Conservation (phyloP, 805 yeast genomes). For the Teunomyces aglyptinius region DNA sequence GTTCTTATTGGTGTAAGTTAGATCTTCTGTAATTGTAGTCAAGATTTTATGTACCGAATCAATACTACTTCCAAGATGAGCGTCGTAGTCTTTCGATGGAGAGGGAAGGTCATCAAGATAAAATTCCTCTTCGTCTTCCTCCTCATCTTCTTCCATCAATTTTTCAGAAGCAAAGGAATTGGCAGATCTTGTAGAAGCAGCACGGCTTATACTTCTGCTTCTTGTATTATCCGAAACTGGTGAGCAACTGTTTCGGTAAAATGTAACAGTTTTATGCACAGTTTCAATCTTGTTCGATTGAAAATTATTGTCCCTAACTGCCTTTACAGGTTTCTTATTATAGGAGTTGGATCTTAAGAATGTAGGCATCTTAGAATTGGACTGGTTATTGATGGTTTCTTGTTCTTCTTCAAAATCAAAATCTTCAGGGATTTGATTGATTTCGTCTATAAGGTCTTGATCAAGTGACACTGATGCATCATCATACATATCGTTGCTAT, state of each 20-base stretch:
- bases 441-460: conserved; percentile 50
- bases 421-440: conserved; percentile 48
- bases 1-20: not conserved
- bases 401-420: conserved; percentile 35
- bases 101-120: not conserved
- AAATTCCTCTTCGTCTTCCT: not conserved
- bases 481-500: not conserved
- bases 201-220: conserved; percentile 24
- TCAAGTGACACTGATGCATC: conserved; percentile 11
- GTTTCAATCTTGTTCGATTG: conserved; percentile 37
- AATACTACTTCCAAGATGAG: not conserved
- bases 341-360: conserved; percentile 39
- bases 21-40: conserved; percentile 1
- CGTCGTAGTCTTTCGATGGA: not conserved
- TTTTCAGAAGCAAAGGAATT: conserved; percentile 26
- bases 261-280: conserved; percentile 40
- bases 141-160: conserved; percentile 18
- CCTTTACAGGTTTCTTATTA: conserved; percentile 34
- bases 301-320: conserved; percentile 19
- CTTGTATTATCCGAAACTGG: conserved; percentile 13
- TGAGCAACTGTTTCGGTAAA: conserved; percentile 29
- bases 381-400: conserved; percentile 3
- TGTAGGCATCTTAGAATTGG: not conserved
- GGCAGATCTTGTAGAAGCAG: conserved; percentile 28
- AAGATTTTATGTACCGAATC: conserved; percentile 2